These are phyloP conservation scores for Diphasiastrum complanatum DNA, from an alignment of 83 land plant genomes.

Conservation along the genomic window DNA sequence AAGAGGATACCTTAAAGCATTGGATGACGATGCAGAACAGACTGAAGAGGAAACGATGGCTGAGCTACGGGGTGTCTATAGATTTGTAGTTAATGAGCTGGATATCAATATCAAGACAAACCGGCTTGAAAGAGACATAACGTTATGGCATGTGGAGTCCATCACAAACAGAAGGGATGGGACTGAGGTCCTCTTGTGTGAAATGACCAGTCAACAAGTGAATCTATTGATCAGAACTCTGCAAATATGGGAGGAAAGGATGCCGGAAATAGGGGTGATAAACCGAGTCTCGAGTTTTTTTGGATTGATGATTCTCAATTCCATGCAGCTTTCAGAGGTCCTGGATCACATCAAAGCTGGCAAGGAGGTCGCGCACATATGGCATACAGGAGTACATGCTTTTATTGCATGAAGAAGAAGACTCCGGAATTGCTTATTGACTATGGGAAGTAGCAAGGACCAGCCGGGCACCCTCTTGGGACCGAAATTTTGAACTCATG, in stretches of 20 bases:
- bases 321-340: conserved; percentile 14
- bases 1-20: background rate
- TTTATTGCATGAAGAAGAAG: conserved; percentile 9
- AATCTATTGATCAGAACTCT: background rate
- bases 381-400: background rate
- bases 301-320: background rate
- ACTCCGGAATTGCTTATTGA: too few species aligned
- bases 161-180: conserved; percentile 7
- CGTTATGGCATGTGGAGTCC: conserved; percentile 9
- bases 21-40: background rate
- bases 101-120: conserved; percentile 11
- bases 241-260: conserved; percentile 4
- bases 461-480: too few species aligned
- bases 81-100: conserved; percentile 5
- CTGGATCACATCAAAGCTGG: conserved; percentile 2
- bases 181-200: conserved; percentile 3
- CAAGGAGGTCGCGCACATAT: background rate
- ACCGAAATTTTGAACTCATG: too few species aligned
- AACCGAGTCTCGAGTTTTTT: background rate
- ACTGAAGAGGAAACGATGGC: background rate
- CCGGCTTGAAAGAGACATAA: background rate
- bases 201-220: conserved; percentile 8
- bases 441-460: too few species aligned
- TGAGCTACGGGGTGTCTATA: background rate
- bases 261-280: conserved; percentile 4